These are phyloP conservation scores for Kwoniella sp. DNA, from an alignment of 768 basidiomycete species.

Conservation along the genomic window DNA sequence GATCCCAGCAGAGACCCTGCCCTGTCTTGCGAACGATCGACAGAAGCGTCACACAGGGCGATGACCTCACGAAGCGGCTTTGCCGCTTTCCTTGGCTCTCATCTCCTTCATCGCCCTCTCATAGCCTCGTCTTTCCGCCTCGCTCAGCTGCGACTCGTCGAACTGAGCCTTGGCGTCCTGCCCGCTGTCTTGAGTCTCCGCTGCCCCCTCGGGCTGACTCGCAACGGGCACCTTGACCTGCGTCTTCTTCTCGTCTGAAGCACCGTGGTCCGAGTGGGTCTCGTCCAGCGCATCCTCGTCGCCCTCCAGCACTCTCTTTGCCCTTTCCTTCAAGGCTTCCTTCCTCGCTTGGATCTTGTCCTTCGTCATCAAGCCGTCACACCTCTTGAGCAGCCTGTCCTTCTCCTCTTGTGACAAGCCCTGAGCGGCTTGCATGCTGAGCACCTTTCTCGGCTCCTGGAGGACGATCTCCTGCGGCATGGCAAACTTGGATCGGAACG, in stretches of 20 bases:
- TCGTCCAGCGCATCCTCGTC: slow-evolving; percentile 16
- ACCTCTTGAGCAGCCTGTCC: slow-evolving; percentile 5
- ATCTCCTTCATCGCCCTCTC: slow-evolving; percentile 28
- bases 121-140: slow-evolving; percentile 33
- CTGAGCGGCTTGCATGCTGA: slow-evolving; percentile 2
- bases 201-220: neutral
- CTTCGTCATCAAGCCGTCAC: slow-evolving; percentile 4
- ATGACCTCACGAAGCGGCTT: no score
- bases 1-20: no score
- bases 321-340: slow-evolving; percentile 11
- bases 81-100: slow-evolving; percentile 51
- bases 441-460: slow-evolving; percentile 24
- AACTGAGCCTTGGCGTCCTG: neutral
- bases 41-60: no score
- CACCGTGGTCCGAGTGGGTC: no score
- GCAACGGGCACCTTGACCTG: neutral
- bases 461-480: slow-evolving; percentile 27
- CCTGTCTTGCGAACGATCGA: no score
- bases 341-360: slow-evolving; percentile 13
- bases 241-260: slow-evolving; percentile 14
- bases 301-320: slow-evolving; percentile 16
- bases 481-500: slow-evolving; percentile 21
- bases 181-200: neutral
- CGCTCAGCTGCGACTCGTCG: slow-evolving; percentile 13
- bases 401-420: slow-evolving; percentile 10